These are phyloP conservation scores for Pseudogymnoascus sp. DNA, from an alignment of 2,329 filamentous ascomycete species.

Conservation along the genomic window DNA sequence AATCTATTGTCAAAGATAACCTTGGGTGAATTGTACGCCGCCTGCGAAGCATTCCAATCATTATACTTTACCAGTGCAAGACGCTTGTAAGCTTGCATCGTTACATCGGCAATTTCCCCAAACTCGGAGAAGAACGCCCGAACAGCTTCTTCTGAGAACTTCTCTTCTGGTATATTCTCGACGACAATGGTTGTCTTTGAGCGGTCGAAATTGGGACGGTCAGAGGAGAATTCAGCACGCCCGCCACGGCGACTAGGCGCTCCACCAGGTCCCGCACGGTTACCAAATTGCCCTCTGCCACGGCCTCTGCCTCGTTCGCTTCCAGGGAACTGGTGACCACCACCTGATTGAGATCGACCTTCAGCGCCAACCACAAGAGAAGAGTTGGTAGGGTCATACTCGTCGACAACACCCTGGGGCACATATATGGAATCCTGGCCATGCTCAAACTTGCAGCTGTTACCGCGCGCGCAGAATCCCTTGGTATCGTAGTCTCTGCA, in stretches of 20 bases:
- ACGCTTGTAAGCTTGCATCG: conserved; percentile 55
- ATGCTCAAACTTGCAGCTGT: conserved; percentile 62
- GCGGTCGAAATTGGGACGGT: conserved; percentile 54
- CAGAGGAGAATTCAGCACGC: conserved; percentile 52
- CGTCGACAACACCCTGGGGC: conserved; percentile 31
- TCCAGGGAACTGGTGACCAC: conserved; percentile 13
- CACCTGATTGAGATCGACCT: conserved; percentile 14
- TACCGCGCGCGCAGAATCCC: conserved; percentile 62
- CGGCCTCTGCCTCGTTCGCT: conserved; percentile 27
- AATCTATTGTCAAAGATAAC: conserved; percentile 80
- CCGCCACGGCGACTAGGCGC: conserved; percentile 21
- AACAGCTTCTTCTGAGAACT: conserved; percentile 57
- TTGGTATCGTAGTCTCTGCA: conserved; percentile 67
- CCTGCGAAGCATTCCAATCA: conserved; percentile 55
- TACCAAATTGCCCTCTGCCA: conserved; percentile 26
- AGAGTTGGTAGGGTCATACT: conserved; percentile 53
- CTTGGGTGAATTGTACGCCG: conserved; percentile 68
- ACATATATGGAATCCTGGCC: conserved; percentile 43
- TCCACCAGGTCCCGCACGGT: conserved; percentile 16
- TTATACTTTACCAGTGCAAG: conserved; percentile 64
- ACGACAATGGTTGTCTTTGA: conserved; percentile 63
- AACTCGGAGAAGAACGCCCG: conserved; percentile 65
- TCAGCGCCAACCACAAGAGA: conserved; percentile 29
- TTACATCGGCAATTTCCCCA: conserved; percentile 55
- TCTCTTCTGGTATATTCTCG: conserved; percentile 67